phyloP scores from a whole-genome alignment of 345 rosid species.

The Turritis glabra region DNA sequence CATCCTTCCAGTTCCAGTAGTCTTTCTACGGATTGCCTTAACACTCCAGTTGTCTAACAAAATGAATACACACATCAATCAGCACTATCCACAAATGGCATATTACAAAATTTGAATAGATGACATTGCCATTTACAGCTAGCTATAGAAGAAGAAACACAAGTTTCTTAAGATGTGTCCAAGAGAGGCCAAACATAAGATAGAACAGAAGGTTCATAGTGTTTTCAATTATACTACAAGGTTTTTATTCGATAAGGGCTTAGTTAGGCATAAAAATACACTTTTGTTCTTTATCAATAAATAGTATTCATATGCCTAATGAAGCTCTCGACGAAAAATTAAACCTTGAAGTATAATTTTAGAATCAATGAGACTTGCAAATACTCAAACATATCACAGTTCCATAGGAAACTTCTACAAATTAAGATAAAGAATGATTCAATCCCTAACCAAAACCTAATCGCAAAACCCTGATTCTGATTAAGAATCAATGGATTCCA shows the following conservation, averaged over 20 bases:
- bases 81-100: neutral
- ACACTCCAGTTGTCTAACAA: conserved; percentile 72
- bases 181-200: neutral
- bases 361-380: too few relatives aligned
- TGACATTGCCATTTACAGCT: neutral
- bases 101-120: neutral
- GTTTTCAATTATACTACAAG: neutral
- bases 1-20: conserved; percentile 82
- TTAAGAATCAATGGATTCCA: neutral
- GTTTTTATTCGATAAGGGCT: too few relatives aligned
- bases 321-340: neutral
- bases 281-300: too few relatives aligned
- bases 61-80: neutral
- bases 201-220: neutral
- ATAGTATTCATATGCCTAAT: neutral
- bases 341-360: too few relatives aligned
- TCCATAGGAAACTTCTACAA: neutral
- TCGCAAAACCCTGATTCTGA: neutral
- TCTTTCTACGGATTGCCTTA: conserved; percentile 79
- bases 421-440: neutral
- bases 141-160: neutral
- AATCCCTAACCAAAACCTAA: neutral
- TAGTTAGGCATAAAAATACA: too few relatives aligned
- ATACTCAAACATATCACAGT: too few relatives aligned
- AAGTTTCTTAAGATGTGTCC: neutral